phyloP scores from a whole-genome alignment of 345 rosid genomes.

The Anacardium occidentale region DNA sequence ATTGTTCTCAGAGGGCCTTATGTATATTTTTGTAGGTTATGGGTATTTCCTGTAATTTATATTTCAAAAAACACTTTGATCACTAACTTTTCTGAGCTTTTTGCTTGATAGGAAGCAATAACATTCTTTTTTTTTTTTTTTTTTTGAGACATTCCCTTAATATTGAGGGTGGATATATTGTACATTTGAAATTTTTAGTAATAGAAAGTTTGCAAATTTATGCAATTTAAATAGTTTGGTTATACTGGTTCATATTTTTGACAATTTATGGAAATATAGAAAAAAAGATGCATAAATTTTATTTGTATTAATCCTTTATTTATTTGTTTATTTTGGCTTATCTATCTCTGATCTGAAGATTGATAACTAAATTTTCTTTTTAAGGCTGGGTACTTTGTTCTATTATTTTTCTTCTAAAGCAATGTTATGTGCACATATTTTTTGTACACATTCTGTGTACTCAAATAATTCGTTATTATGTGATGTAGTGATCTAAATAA shows the following conservation, averaged over 20 bases:
- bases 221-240: constrained; percentile 22
- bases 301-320: neutral
- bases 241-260: constrained; percentile 6
- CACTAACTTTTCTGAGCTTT: constrained; percentile 16
- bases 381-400: too few relatives aligned
- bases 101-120: neutral
- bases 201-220: constrained; percentile 14
- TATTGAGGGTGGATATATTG: constrained; percentile 11
- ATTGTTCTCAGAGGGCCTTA: constrained; percentile 1
- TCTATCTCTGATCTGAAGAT: neutral
- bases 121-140: neutral
- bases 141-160: neutral
- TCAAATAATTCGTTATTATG: too few relatives aligned
- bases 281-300: neutral
- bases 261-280: constrained; percentile 7
- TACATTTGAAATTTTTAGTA: constrained; percentile 13
- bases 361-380: neutral
- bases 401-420: neutral
- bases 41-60: constrained; percentile 19
- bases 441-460: too few relatives aligned
- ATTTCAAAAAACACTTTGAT: constrained; percentile 15
- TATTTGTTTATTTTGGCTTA: neutral
- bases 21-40: constrained; percentile 20
- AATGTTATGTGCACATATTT: too few relatives aligned
- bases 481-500: too few relatives aligned